phyloP scores from a whole-genome alignment of 257 asterid species.

The Thymus quinquecostatus region DNA sequence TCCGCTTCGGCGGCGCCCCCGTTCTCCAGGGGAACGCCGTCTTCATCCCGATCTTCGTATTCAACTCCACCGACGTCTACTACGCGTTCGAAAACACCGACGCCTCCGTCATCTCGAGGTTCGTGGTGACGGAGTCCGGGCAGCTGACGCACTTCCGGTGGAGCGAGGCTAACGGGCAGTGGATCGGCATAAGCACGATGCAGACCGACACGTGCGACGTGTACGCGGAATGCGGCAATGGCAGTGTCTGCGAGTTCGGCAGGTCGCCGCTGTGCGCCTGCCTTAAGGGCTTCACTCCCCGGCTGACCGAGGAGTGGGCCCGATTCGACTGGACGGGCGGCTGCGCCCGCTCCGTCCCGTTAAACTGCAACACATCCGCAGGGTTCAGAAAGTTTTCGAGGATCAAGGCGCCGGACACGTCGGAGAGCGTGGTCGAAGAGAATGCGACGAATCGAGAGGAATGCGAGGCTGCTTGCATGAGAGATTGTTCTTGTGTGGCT shows the following conservation, averaged over 20 bases:
- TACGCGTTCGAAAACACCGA: slow-evolving; percentile 32
- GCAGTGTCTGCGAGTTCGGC: slow-evolving; percentile 38
- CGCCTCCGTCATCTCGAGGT: slow-evolving; percentile 35
- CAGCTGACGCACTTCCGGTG: slow-evolving; percentile 33
- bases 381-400: slow-evolving; percentile 40
- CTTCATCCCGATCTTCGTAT: slow-evolving; percentile 31
- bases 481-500: slow-evolving; percentile 47
- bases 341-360: slow-evolving; percentile 33
- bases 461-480: slow-evolving; percentile 39
- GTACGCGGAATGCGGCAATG: slow-evolving; percentile 39
- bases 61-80: slow-evolving; percentile 15
- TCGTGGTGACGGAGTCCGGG: slow-evolving; percentile 38
- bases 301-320: slow-evolving; percentile 37
- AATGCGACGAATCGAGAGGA: slow-evolving; percentile 15
- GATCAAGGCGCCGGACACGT: slow-evolving; percentile 45
- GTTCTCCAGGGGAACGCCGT: slow-evolving; percentile 29
- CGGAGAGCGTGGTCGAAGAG: slow-evolving; percentile 6
- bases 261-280: slow-evolving; percentile 35
- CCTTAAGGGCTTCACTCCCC: slow-evolving; percentile 42
- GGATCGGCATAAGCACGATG: slow-evolving; percentile 34
- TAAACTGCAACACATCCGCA: slow-evolving; percentile 29
- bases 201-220: slow-evolving; percentile 42
- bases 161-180: slow-evolving; percentile 32
- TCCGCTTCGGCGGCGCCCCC: slow-evolving; percentile 29
- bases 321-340: slow-evolving; percentile 43